Base-by-base conservation (phyloP, 2,329 filamentous ascomycete species). In the Corniculantispora saksenae region DNA sequence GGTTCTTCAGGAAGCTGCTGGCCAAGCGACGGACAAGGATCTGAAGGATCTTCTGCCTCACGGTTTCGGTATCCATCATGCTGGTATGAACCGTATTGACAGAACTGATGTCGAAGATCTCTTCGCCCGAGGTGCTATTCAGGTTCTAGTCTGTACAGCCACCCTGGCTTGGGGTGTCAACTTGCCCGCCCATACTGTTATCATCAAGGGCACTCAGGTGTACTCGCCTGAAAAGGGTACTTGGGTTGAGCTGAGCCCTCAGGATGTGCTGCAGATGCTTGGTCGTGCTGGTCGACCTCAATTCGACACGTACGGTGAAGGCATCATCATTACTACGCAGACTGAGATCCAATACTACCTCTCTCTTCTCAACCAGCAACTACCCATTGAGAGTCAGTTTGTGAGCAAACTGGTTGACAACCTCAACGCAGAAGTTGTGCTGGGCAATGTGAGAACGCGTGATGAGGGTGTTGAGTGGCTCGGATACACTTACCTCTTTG, bases 91-190 rank as follows among this genome's bases (percentile, higher is more conserved):
- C 76, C 88, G 95, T 76, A 89, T 91, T n/a, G 96, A 99, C 82
- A 90, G 96, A 79, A 94, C 91, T 32, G 92, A 94, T 58, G 95
- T 99, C 15, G 94, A 98, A 75, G 94, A 97, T 74, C 86, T 99
- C 25, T 99, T 99, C 73, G 88, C 91, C 53, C 91, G 94, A 74
- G 94, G 94, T 67, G 89, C 91, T 38, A 92, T 99, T 45, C 94
- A 97, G 76, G 95, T 99, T 1, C 88, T 99, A 59, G 94, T 98
- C 43, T 98, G 93, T 79, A 99, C 95, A 47, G 94, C 96, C 47
- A 99, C 95, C n/a, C 83, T 99, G 61, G 95, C 95, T 27, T 99
- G 95, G 95, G 95, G 95, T 87, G 95, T 99, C 75, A 99, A 99
- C 78, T 81, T 99, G 74, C 95, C 95, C 5, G 95, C 95, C 2